Evolutionary conservation across 768 basidiomycete species (phyloP).

Genomic region (Kondoa subrosea): DNA sequence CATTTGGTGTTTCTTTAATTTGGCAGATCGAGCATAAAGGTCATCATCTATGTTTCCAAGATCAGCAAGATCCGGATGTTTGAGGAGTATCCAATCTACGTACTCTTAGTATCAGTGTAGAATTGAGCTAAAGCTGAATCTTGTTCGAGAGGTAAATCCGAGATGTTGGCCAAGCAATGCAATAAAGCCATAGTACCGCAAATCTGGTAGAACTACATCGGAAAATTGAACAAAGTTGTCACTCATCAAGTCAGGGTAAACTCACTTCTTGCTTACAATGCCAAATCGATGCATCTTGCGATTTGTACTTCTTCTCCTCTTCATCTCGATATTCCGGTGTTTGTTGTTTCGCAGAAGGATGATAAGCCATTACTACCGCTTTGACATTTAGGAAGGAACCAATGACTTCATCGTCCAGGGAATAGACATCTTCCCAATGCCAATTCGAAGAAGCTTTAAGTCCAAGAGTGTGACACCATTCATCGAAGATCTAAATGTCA

Average conservation of each 20-base stretch:
- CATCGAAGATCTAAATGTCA: background rate
- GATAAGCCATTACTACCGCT: background rate
- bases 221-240: background rate
- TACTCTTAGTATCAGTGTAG: background rate
- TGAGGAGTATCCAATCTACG: background rate
- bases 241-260: background rate
- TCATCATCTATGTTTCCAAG: background rate
- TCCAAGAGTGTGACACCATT: background rate
- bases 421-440: background rate
- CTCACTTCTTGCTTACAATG: background rate
- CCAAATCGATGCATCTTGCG: background rate
- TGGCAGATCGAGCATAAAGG: background rate
- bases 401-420: background rate
- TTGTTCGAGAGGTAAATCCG: background rate
- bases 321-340: background rate
- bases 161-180: background rate
- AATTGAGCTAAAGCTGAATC: background rate
- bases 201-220: background rate
- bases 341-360: background rate
- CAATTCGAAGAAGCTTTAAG: background rate
- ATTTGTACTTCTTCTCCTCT: background rate
- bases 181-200: constrained; percentile 4
- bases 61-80: background rate
- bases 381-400: background rate
- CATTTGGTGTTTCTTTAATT: background rate